phyloP scores from a whole-genome alignment of 257 asterid species.

The Plantago elongata region DNA sequence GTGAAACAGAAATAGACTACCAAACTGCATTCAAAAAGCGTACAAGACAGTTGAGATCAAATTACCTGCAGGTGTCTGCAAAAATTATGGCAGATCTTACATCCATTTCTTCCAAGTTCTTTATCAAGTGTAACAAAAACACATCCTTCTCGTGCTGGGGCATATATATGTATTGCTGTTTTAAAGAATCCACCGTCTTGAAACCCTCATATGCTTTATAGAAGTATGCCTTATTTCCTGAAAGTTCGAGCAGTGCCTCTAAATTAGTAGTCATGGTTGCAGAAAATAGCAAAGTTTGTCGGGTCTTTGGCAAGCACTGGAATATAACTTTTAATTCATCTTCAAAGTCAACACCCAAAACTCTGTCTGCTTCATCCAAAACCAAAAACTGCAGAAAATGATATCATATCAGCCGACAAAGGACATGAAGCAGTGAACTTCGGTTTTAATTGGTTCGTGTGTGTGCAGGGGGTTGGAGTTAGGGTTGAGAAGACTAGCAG shows the following conservation, averaged over 20 bases:
- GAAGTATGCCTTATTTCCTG: conserved; percentile 84
- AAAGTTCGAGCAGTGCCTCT: conserved; percentile 68
- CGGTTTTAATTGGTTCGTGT: not conserved
- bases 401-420: conserved; percentile 19
- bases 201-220: conserved; percentile 85
- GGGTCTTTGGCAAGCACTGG: conserved; percentile 77
- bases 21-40: conserved; percentile 2
- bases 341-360: conserved; percentile 83
- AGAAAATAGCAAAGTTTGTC: conserved; percentile 90
- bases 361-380: conserved; percentile 96
- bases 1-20: conserved; percentile 4
- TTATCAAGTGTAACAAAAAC: conserved; percentile 60
- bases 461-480: too few species aligned
- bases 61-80: conserved; percentile 91
- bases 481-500: not conserved
- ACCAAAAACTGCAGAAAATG: conserved; percentile 69
- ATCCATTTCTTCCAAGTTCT: conserved; percentile 60
- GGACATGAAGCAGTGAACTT: too few species aligned
- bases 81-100: conserved; percentile 89
- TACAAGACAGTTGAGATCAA: conserved; percentile 4
- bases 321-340: conserved; percentile 71
- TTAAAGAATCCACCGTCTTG: conserved; percentile 81
- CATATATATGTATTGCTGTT: conserved; percentile 68
- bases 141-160: conserved; percentile 82
- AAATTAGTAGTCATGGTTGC: conserved; percentile 90